Conservation (phyloP, 495 filamentous ascomycete species). For the Chlorociboria aeruginascens region DNA sequence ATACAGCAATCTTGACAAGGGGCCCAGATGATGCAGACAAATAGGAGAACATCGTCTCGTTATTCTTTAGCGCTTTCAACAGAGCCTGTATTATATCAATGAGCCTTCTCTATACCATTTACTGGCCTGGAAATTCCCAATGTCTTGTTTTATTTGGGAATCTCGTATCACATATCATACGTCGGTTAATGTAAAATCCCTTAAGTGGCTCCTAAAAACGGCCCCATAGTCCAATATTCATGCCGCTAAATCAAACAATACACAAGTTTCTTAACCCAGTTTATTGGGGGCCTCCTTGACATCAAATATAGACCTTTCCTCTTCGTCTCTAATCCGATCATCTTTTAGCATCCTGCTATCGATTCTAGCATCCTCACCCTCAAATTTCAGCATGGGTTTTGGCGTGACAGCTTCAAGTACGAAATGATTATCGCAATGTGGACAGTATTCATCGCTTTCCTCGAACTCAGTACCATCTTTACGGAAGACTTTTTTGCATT, state of each 20-base stretch:
- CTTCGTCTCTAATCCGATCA: conserved; percentile 58
- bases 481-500: conserved; percentile 95
- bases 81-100: conserved; percentile 19
- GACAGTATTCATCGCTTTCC: conserved; percentile 97
- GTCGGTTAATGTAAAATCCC: not conserved
- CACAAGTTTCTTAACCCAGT: conserved; percentile 46
- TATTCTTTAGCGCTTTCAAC: not conserved
- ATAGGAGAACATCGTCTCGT: not conserved
- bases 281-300: conserved; percentile 60
- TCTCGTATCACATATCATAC: not conserved
- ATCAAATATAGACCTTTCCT: conserved; percentile 57
- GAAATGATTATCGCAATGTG: conserved; percentile 99
- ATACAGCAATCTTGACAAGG: conserved; percentile 65
- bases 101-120: conserved; percentile 1
- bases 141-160: too few species aligned
- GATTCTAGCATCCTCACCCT: conserved; percentile 77
- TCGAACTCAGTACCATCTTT: conserved; percentile 88
- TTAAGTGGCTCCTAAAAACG: not conserved
- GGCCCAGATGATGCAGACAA: conserved; percentile 17
- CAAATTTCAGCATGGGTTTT: conserved; percentile 66
- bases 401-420: conserved; percentile 79
- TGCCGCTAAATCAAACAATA: conserved; percentile 19
- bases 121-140: too few species aligned
- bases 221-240: conserved; percentile 2
- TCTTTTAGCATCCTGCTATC: conserved; percentile 90